Base-by-base conservation (phyloP, 805 yeast genomes). In the Pichia cephalocereana region DNA sequence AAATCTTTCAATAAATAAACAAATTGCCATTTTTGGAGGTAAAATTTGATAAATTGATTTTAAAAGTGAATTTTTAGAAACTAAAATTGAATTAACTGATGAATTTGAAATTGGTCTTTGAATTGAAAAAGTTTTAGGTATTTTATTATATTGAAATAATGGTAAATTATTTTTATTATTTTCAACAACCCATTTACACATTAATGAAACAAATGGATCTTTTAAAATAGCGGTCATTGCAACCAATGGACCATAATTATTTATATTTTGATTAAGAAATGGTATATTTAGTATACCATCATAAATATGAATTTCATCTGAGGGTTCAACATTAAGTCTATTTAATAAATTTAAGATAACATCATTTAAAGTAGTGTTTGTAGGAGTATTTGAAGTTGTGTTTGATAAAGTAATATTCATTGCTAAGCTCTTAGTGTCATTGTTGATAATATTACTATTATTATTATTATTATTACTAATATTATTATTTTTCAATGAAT, bases 211-310 rank as follows among this genome's bases (percentile, higher is more conserved):
- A 57, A 63, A 64, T 40, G 63, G 65, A 59, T 79, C 85, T 52
- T 70, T 75, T 47, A 68, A 67, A 47, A 77, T 59, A 30, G 75
- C 50, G 0, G 81, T 60, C 6, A 71, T 52, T 72, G 78, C 72
- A 1, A 79, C 60, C 36, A 76, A 66, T 0, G 82, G 77, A 2
- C 82, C 83, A 58, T 68, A 71, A 54, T 71, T 70, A 49, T 68
- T 65, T 34, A 71, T 59, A 31, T 75, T 58, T 3, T 70, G 37
- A 14, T 34, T 12, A 8, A 34, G 4, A 14, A 14, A 12, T 5
- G 37, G 17, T 7, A 34, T 14, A 15, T 34, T 34, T 34, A 34
- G 6, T 52, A 68, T 67, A 2, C 72, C 74, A 1, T 60, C 59
- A 49, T 68, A 71, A 30, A 76, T 62, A 43, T 73, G 66, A 8